A percentile compares a stretch with the other conserved stretches of the same genome.
Conservation (phyloP, 768 basidiomycete genomes). For the Saitozyma podzolica region DNA sequence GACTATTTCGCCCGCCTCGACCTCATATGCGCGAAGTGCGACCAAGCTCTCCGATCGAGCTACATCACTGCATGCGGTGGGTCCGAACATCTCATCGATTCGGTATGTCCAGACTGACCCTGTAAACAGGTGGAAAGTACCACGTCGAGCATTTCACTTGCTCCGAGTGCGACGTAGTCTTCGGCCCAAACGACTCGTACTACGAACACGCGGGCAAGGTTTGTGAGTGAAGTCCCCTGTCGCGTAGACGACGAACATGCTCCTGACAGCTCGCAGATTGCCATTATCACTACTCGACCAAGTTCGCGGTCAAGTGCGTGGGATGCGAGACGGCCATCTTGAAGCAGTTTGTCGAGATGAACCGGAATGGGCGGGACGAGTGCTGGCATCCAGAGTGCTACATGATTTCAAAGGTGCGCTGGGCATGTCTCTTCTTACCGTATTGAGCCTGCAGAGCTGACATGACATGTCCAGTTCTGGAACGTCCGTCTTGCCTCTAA, state of each 20-base stretch:
- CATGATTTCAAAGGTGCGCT: constrained; percentile 94
- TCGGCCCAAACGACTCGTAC: constrained; percentile 97
- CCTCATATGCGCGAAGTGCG: constrained; percentile 94
- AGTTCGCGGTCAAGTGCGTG: constrained; percentile 97
- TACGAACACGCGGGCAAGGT: constrained; percentile 98
- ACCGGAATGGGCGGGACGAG: constrained; percentile 95
- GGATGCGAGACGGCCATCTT: constrained; percentile 96
- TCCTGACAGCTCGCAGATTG: constrained; percentile 59
- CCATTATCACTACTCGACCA: constrained; percentile 98
- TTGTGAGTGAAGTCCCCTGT: constrained; percentile 53
- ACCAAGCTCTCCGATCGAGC: constrained; percentile 87
- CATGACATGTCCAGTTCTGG: constrained; percentile 72
- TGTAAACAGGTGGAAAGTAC: constrained; percentile 80
- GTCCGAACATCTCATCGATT: constrained; percentile 45
- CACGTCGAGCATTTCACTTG: constrained; percentile 99
- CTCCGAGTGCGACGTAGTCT: constrained; percentile 90
- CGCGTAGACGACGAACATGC: background rate
- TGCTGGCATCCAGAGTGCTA: constrained; percentile 99
- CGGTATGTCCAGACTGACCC: constrained; percentile 10
- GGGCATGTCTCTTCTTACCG: background rate
- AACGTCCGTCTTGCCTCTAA: constrained; percentile 73
- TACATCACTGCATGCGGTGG: constrained; percentile 99
- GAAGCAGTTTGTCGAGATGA: constrained; percentile 99
- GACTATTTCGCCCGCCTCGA: constrained; percentile 96
- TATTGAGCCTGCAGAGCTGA: background rate